phyloP scores from a whole-genome alignment of 2,329 filamentous ascomycete genomes.

The Aspergillus sp. region DNA sequence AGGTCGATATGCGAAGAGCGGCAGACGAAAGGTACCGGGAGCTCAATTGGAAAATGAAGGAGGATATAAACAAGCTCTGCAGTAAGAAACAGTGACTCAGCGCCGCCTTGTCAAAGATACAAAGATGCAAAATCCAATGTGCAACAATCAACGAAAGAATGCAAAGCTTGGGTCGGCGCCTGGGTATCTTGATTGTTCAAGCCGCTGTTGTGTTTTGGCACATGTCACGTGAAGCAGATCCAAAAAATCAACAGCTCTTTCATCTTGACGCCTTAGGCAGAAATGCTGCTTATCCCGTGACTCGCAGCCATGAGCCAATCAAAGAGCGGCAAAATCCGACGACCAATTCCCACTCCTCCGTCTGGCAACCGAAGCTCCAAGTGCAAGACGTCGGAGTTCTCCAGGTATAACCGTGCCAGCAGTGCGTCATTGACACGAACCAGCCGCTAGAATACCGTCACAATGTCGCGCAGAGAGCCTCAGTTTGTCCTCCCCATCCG shows the following conservation, averaged over 20 bases:
- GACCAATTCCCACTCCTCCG: slow-evolving; percentile 36
- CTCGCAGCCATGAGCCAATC: slow-evolving; percentile 36
- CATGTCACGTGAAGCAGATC: slow-evolving; percentile 20
- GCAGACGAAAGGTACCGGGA: slow-evolving; percentile 1
- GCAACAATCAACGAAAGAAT: slow-evolving; percentile 1
- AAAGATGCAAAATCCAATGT: slow-evolving; percentile 1
- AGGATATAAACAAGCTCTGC: neutral
- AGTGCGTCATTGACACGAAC: slow-evolving; percentile 10
- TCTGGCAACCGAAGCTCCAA: slow-evolving; percentile 20
- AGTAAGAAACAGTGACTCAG: neutral
- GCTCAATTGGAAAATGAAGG: slow-evolving; percentile 6
- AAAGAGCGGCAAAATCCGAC: slow-evolving; percentile 38
- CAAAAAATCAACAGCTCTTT: neutral
- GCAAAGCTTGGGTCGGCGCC: slow-evolving; percentile 3
- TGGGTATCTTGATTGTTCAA: neutral
- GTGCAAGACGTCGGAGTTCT: neutral
- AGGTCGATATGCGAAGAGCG: neutral
- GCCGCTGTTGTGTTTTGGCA: slow-evolving; percentile 24
- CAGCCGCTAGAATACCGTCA: slow-evolving; percentile 15
- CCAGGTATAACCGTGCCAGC: slow-evolving; percentile 1
- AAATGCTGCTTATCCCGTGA: neutral
- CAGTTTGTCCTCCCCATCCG: slow-evolving; percentile 20
- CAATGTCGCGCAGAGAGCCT: slow-evolving; percentile 28
- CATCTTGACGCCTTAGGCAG: slow-evolving; percentile 12
- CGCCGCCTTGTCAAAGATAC: neutral